Conservation (phyloP, 148 eudicot genomes). For the Tetragonia tetragonoides region DNA sequence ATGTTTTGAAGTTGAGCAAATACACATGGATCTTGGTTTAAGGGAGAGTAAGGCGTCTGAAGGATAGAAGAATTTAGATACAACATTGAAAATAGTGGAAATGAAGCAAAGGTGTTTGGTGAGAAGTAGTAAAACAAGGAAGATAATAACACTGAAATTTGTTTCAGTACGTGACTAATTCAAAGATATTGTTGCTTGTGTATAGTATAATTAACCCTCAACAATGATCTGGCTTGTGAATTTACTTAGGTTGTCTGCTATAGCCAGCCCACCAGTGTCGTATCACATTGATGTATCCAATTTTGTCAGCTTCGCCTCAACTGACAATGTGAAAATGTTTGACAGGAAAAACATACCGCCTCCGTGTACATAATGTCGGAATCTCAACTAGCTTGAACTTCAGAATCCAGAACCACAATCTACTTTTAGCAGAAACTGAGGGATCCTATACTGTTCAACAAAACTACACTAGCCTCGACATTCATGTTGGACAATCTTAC, state of each 20-base stretch:
- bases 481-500: conserved; percentile 95
- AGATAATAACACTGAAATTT: not conserved
- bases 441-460: conserved; percentile 97
- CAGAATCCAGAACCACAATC: conserved; percentile 88
- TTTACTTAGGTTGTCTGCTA: not conserved
- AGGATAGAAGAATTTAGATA: not conserved
- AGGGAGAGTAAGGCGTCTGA: not conserved
- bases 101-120: not conserved
- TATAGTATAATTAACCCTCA: no score
- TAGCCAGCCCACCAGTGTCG: not conserved
- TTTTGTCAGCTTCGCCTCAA: not conserved
- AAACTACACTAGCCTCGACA: conserved; percentile 90
- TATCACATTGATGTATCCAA: not conserved
- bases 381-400: conserved; percentile 89
- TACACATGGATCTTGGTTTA: not conserved
- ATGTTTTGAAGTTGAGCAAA: not conserved
- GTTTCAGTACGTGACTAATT: not conserved
- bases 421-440: conserved; percentile 87
- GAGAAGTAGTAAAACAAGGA: not conserved
- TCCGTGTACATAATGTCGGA: conserved; percentile 94
- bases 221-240: not conserved
- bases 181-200: not conserved
- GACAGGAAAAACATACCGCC: conserved; percentile 84
- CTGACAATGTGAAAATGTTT: not conserved
- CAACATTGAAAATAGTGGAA: not conserved